These are phyloP conservation scores for Pseudogymnoascus pannorum DNA, from an alignment of 2,329 filamentous ascomycete genomes.

Conservation along the genomic window DNA sequence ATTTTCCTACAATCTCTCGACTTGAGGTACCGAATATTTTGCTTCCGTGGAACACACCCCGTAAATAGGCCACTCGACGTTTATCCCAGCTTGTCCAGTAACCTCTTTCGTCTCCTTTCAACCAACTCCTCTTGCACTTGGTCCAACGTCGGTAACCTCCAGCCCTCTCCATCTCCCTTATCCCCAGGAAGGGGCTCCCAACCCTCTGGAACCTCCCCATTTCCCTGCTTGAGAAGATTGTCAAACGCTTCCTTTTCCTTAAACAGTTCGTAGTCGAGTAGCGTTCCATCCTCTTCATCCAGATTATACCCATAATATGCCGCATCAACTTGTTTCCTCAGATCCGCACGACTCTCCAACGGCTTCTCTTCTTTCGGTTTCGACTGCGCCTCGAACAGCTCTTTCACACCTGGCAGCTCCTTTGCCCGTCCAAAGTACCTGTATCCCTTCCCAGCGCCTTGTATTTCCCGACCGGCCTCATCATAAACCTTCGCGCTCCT, in stretches of 20 bases:
- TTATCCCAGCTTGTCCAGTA: constrained; percentile 63
- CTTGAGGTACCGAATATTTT: not conserved
- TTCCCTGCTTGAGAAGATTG: constrained; percentile 51
- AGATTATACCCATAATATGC: constrained; percentile 93
- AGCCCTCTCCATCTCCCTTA: constrained; percentile 70
- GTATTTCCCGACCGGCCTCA: constrained; percentile 48
- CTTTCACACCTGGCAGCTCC: constrained; percentile 91
- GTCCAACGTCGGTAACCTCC: constrained; percentile 77
- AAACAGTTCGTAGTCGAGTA: constrained; percentile 72
- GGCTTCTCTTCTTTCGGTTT: constrained; percentile 53
- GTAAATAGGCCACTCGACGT: not conserved
- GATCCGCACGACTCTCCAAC: constrained; percentile 57
- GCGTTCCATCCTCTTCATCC: constrained; percentile 78
- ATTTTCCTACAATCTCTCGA: not conserved
- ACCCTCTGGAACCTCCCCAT: constrained; percentile 53
- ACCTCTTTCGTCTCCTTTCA: constrained; percentile 71
- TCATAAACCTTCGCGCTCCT: constrained; percentile 45
- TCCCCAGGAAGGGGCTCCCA: constrained; percentile 90
- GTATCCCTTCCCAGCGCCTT: constrained; percentile 78
- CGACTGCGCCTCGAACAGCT: constrained; percentile 79
- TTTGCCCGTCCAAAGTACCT: constrained; percentile 86
- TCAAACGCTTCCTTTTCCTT: constrained; percentile 79
- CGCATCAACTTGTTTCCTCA: constrained; percentile 76
- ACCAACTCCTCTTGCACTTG: constrained; percentile 94
- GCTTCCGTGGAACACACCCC: not conserved